Base-by-base conservation (phyloP, 73 alveolate genomes). In the Symbiodinium pilosum region DNA sequence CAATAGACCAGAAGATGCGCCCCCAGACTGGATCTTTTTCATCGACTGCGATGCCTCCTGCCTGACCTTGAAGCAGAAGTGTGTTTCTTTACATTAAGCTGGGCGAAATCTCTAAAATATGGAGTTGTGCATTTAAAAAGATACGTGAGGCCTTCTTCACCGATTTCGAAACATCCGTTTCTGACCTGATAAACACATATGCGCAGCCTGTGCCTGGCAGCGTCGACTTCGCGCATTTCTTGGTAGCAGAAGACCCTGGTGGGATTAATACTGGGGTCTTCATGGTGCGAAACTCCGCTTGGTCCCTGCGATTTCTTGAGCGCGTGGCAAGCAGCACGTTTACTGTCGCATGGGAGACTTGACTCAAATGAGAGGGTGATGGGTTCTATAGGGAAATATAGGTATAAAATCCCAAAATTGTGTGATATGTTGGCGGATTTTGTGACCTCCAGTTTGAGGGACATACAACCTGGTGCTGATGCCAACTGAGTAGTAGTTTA, bases 231-330 rank as follows among this genome's bases (percentile, higher is more conserved):
- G 68, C 38, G 36, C 83, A 81, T 42, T 75, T 93, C 44, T 84
- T 93, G n/a, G 98, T 77, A 39, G 98, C 98, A 2, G 93, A 93
- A 54, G 98, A 93, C 43, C 98, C 98, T 6, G 98, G 98, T 3
- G 98, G 98, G 47, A 93, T 93, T 93, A 93, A 93, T 85, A 93
- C 98, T 0, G 98, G 98, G 38, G 92, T 81, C n/a, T 77, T 93
- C 51, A 44, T 93, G 93, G 36, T 93, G 28, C 43, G 92, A 43
- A 73, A 81, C 38, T 77, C 98, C 28, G 36, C 59, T 3, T 93
- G 98, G 98, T 73, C 98, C 85, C 38, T 93, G 84, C 14, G 43
- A 3, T 93, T 93, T 77, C 87, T 93, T 92, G 98, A 93, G 84
- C 98, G 98, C 11, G 98, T 93, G 85, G 71, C 98, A 52, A 36